A percentile compares a stretch with the other conserved stretches of the same genome.
Conservation (phyloP, 1,284 basidiomycete genomes). For the Ceratobasidium papillatum region DNA sequence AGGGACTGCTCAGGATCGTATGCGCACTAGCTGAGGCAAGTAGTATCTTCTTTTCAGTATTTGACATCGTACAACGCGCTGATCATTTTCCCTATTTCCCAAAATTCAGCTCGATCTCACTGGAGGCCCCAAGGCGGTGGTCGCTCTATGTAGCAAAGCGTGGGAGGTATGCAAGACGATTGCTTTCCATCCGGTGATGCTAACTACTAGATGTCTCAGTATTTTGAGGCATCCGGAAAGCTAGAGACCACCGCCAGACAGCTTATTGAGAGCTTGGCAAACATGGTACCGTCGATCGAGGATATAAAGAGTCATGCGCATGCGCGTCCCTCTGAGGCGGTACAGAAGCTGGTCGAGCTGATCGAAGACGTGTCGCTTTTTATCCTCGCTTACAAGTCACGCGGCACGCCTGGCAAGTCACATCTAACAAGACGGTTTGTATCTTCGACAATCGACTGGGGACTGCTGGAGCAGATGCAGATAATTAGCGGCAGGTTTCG, state of each 20-base stretch:
- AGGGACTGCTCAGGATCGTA: background rate
- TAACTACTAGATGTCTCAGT: background rate
- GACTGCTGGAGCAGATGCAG: background rate
- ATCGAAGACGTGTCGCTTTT: slow-evolving; percentile 26
- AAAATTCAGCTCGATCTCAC: background rate
- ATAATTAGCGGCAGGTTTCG: background rate
- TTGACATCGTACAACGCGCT: background rate
- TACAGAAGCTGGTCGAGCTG: background rate
- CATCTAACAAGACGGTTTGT: background rate
- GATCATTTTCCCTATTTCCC: background rate
- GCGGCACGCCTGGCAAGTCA: background rate
- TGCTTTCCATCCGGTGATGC: background rate
- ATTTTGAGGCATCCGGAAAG: background rate
- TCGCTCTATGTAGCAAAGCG: background rate
- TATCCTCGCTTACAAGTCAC: background rate
- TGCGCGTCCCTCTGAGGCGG: background rate
- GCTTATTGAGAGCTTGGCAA: background rate
- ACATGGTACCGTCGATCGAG: background rate
- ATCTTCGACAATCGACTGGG: background rate
- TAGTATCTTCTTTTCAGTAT: background rate
- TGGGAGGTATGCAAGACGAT: slow-evolving; percentile 3
- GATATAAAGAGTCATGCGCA: background rate
- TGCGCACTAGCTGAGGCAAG: background rate
- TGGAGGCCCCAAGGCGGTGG: slow-evolving; percentile 6
- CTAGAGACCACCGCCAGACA: background rate